Evolutionary conservation across 2,329 filamentous ascomycete genomes (phyloP), one percentile per base, ranked within the genome.

Genomic region (Botryotinia convoluta): DNA sequence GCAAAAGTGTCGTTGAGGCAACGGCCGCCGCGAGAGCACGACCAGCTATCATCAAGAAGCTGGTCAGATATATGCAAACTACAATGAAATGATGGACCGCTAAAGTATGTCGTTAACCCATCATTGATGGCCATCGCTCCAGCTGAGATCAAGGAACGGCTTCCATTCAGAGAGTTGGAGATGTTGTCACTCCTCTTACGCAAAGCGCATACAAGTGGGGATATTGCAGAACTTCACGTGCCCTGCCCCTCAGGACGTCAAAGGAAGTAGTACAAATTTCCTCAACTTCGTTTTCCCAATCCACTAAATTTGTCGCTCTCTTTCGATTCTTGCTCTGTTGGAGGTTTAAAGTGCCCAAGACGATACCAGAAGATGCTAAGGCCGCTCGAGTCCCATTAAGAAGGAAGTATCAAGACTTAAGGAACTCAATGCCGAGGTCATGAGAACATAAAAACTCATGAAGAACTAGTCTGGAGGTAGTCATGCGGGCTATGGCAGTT

Each of bases 181-280:
- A 75, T 16, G 71, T 74, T 68, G 78, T 80, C 69, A 77, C 78
- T 42, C 88, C 88, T 32, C 84, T 91, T 63, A 84, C 84, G 75
- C 83, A 85, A 74, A 84, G 85, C 78, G 83, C 88, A 72, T 4
- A 57, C n/a, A 29, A 57, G n/a, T 18, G 14, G 14, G 2, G 6
- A 57, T 9, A n/a, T 12, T 54, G 48, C 48, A 54, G 26, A 29
- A 20, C 9, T 26, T 48, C 4, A 26, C 1, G 4, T 26, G 45
- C 4, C 4, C 10, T 12, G 45, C 4, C 9, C 22, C n/a, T 29
- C n/a, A 54, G 6, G 12, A 8, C 5, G 5, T 54, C 14, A 54
- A 29, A 29, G 14, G 3, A 29, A 29, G 51, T n/a, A 29, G 12
- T 54, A 29, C 5, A 0, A 29, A 29, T 54, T 54, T 54, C 48